Conservation (phyloP, 2,329 filamentous ascomycete species). For the Paramyrothecium sp. region DNA sequence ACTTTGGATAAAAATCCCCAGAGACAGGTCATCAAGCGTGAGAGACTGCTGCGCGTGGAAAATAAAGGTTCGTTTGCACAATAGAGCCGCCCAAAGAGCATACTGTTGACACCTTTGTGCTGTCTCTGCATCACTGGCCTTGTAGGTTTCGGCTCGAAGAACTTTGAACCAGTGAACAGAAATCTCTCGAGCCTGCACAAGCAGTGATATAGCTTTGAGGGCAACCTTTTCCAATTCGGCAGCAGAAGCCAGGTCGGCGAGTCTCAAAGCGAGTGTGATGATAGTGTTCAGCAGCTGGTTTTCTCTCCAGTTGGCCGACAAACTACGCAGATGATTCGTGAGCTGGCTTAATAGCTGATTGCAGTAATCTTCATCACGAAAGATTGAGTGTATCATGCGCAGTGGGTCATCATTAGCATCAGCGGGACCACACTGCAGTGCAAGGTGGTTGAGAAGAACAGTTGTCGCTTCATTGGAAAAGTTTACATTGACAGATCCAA, state of each 20-base stretch:
- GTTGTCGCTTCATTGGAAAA: slow-evolving; percentile 56
- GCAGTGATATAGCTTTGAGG: slow-evolving; percentile 4
- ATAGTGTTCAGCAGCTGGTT: slow-evolving; percentile 55
- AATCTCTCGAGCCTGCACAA: slow-evolving; percentile 21
- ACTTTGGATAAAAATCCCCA: slow-evolving; percentile 17
- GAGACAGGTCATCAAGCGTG: slow-evolving; percentile 7
- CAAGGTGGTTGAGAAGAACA: slow-evolving; percentile 48
- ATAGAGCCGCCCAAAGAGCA: slow-evolving; percentile 51
- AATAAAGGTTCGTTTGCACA: slow-evolving; percentile 44
- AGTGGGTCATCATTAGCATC: slow-evolving; percentile 19
- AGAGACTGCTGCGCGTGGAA: slow-evolving; percentile 3
- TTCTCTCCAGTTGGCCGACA: slow-evolving; percentile 60
- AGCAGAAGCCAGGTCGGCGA: slow-evolving; percentile 16
- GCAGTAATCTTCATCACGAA: slow-evolving; percentile 51
- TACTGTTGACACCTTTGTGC: slow-evolving; percentile 37
- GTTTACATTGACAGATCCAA: slow-evolving; percentile 55
- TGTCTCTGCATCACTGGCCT: slow-evolving; percentile 32
- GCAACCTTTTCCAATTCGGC: not conserved
- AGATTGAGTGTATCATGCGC: slow-evolving; percentile 46
- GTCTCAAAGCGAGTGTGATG: slow-evolving; percentile 48
- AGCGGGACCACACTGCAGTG: slow-evolving; percentile 52
- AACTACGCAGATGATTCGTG: slow-evolving; percentile 34
- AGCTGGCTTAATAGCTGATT: slow-evolving; percentile 45
- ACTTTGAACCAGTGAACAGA: slow-evolving; percentile 48
- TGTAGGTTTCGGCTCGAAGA: slow-evolving; percentile 44